Evolutionary conservation across 2,329 filamentous ascomycete genomes (phyloP).

Genomic region (Alternaria metachromatica): DNA sequence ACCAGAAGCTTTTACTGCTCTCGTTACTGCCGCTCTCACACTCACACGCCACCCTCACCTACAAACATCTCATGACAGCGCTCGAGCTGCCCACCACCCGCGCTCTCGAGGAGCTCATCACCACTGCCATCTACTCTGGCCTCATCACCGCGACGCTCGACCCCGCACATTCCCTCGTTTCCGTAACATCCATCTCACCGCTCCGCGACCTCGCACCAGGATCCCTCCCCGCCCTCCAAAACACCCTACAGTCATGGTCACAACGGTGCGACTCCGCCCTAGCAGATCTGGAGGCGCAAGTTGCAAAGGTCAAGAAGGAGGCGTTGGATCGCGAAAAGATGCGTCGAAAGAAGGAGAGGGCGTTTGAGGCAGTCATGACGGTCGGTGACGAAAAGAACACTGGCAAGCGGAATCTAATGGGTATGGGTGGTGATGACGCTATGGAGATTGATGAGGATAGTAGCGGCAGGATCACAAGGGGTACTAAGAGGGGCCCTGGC

Average conservation of each 20-base stretch:
- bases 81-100: conserved; percentile 72
- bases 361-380: conserved; percentile 43
- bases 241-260: conserved; percentile 76
- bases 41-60: conserved; percentile 70
- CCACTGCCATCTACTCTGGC: conserved; percentile 84
- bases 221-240: conserved; percentile 72
- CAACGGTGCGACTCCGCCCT: conserved; percentile 78
- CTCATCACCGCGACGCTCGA: conserved; percentile 85
- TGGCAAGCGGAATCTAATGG: conserved; percentile 31
- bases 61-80: conserved; percentile 69
- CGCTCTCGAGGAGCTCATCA: conserved; percentile 85
- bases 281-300: conserved; percentile 75
- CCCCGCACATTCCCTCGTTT: conserved; percentile 74
- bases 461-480: conserved; percentile 31
- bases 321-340: conserved; percentile 52
- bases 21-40: conserved; percentile 83
- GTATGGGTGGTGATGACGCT: conserved; percentile 35
- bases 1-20: conserved; percentile 86
- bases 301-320: conserved; percentile 66
- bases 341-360: conserved; percentile 51
- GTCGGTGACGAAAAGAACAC: conserved; percentile 35
- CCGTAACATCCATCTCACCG: conserved; percentile 80
- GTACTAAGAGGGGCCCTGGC: conserved; percentile 38
- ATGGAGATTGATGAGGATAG: conserved; percentile 50
- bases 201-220: conserved; percentile 83